A percentile compares a stretch with the other conserved stretches of the same genome.
These are phyloP conservation scores for Rhytidhysteron rufulum DNA, from an alignment of 2,329 filamentous ascomycete species.

Conservation along the genomic window DNA sequence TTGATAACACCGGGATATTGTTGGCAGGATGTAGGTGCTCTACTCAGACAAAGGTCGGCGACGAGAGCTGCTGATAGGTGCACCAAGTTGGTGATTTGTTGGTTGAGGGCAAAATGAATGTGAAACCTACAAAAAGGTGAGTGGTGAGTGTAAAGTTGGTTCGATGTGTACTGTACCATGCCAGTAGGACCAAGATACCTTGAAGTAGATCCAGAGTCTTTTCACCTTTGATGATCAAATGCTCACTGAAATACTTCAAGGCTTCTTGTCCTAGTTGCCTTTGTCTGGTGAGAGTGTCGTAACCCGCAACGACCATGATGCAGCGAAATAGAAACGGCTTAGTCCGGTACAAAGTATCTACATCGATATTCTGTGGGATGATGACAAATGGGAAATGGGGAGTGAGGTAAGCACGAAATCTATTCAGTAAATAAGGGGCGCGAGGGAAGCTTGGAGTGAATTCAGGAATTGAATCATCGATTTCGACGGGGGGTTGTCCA, in stretches of 20 bases:
- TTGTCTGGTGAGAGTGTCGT: constrained; percentile 12
- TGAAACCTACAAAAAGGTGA: constrained; percentile 35
- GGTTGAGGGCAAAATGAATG: constrained; percentile 37
- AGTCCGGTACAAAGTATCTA: constrained; percentile 3
- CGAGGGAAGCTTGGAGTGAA: background rate
- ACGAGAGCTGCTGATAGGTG: constrained; percentile 40
- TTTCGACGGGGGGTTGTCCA: no score
- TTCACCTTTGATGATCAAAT: constrained; percentile 22
- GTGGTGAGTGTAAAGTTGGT: no score
- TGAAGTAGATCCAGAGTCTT: constrained; percentile 33
- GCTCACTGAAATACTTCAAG: constrained; percentile 15
- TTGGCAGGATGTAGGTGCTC: constrained; percentile 17
- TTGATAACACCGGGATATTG: constrained; percentile 1
- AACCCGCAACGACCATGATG: constrained; percentile 17
- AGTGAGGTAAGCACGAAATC: constrained; percentile 5
- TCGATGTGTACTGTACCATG: constrained; percentile 27
- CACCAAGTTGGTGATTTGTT: constrained; percentile 35
- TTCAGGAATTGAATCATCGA: background rate
- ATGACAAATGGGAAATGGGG: constrained; percentile 6
- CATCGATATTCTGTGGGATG: background rate
- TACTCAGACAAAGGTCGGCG: constrained; percentile 37
- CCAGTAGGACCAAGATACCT: constrained; percentile 28
- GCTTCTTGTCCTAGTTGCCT: constrained; percentile 16
- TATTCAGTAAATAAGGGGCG: constrained; percentile 3
- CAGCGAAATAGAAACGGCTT: constrained; percentile 26